phyloP scores from a whole-genome alignment of 2,329 filamentous ascomycete genomes.

The Sporothrix luriei region DNA sequence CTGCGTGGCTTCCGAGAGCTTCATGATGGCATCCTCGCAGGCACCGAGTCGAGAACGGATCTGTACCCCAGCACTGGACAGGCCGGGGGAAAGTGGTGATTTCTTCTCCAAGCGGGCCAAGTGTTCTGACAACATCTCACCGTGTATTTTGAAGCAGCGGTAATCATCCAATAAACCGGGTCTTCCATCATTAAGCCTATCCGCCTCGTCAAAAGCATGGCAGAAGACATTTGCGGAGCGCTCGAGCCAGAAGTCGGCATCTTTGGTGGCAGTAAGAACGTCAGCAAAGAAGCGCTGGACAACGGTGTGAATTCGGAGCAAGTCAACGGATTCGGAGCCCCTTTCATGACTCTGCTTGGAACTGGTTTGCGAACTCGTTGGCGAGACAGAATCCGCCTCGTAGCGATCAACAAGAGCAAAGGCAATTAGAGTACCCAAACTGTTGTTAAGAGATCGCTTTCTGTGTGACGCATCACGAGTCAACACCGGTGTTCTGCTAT shows the following conservation, averaged over 20 bases:
- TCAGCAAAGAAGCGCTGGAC: slow-evolving; percentile 58
- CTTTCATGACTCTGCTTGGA: slow-evolving; percentile 45
- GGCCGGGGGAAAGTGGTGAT: slow-evolving; percentile 29
- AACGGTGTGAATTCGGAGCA: slow-evolving; percentile 55
- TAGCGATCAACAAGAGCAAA: slow-evolving; percentile 57
- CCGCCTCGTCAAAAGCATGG: slow-evolving; percentile 52
- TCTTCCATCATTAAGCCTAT: slow-evolving; percentile 47
- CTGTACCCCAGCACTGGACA: slow-evolving; percentile 41
- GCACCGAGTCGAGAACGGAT: slow-evolving; percentile 45
- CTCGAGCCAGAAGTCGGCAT: slow-evolving; percentile 54
- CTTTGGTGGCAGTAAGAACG: slow-evolving; percentile 47
- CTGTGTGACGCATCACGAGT: slow-evolving; percentile 46
- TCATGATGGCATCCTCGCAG: slow-evolving; percentile 50
- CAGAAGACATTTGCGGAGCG: slow-evolving; percentile 54
- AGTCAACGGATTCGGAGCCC: slow-evolving; percentile 51
- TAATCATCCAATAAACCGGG: slow-evolving; percentile 57
- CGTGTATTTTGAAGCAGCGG: slow-evolving; percentile 55
- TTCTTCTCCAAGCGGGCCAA: slow-evolving; percentile 46
- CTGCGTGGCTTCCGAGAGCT: slow-evolving; percentile 48
- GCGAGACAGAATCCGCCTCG: slow-evolving; percentile 49
- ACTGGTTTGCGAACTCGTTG: slow-evolving; percentile 47
- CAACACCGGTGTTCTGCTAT: slow-evolving; percentile 52
- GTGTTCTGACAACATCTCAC: slow-evolving; percentile 51
- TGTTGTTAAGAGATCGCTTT: slow-evolving; percentile 50
- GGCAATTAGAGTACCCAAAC: slow-evolving; percentile 53